phyloP scores from a whole-genome alignment of 2,329 filamentous ascomycete genomes.

The Fusarium stilboides region DNA sequence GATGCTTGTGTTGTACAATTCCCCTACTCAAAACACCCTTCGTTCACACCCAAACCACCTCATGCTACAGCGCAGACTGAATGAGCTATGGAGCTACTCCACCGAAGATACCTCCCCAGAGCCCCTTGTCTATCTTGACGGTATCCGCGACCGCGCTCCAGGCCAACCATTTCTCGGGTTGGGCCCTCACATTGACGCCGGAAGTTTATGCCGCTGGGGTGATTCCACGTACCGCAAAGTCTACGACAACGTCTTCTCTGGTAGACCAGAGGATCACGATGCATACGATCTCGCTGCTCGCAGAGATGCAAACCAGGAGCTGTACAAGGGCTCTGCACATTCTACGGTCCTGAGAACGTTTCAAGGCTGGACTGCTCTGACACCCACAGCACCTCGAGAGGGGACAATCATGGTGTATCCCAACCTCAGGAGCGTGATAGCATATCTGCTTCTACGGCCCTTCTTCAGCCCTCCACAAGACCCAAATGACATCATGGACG shows the following conservation, averaged over 20 bases:
- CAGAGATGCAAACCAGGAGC: background rate
- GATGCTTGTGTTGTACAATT: conserved; percentile 12
- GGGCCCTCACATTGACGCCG: conserved; percentile 61
- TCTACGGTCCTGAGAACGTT: conserved; percentile 13
- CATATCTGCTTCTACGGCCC: conserved; percentile 5
- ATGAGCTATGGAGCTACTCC: conserved; percentile 1
- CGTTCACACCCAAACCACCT: conserved; percentile 5
- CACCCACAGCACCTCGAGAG: conserved; percentile 3
- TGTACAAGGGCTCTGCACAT: conserved; percentile 9
- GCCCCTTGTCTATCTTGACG: conserved; percentile 2
- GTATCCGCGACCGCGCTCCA: conserved; percentile 6
- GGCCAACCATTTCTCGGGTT: conserved; percentile 55
- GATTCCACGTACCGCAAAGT: conserved; percentile 43
- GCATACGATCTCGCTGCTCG: background rate
- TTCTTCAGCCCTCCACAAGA: conserved; percentile 4
- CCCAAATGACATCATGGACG: conserved; percentile 2
- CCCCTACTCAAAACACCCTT: background rate
- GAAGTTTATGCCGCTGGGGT: conserved; percentile 60
- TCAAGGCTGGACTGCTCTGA: conserved; percentile 26
- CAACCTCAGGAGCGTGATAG: conserved; percentile 3
- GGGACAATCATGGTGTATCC: conserved; percentile 17
- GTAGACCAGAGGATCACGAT: background rate
- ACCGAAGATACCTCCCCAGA: background rate
- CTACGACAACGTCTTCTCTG: background rate
- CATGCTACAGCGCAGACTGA: background rate